phyloP scores from a whole-genome alignment of 345 rosid species.

The Gossypium arboreum region DNA sequence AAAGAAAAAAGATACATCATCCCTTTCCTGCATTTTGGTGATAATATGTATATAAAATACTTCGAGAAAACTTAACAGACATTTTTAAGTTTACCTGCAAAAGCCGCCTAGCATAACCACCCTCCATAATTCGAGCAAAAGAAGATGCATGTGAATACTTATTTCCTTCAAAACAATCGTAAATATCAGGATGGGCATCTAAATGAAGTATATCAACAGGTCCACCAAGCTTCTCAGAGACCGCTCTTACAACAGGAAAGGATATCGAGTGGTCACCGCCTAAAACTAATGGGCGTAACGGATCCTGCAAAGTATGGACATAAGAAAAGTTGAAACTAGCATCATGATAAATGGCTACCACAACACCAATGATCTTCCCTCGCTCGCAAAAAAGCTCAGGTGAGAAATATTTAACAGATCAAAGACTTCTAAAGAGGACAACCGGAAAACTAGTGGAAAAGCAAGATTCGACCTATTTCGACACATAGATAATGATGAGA shows the following conservation, averaged over 20 bases:
- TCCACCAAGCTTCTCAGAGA: slow-evolving; percentile 94
- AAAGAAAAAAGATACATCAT: slow-evolving; percentile 1
- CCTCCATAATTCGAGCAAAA: slow-evolving; percentile 98
- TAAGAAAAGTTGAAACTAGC: neutral
- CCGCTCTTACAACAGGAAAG: slow-evolving; percentile 87
- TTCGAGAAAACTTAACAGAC: neutral
- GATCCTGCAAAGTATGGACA: slow-evolving; percentile 46
- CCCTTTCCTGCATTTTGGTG: neutral
- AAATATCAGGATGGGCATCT: slow-evolving; percentile 99
- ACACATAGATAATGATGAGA: neutral
- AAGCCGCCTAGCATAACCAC: slow-evolving; percentile 85
- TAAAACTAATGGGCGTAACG: slow-evolving; percentile 78
- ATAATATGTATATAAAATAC: neutral
- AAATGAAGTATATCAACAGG: slow-evolving; percentile 94
- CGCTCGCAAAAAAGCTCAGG: neutral
- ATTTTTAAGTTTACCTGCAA: slow-evolving; percentile 56
- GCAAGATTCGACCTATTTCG: neutral
- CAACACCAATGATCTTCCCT: neutral
- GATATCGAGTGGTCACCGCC: slow-evolving; percentile 98
- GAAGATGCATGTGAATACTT: slow-evolving; percentile 96
- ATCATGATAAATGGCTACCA: neutral
- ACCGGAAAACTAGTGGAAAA: neutral
- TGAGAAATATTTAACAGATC: neutral
- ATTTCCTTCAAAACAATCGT: slow-evolving; percentile 83
- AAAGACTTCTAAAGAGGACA: neutral